Conservation (phyloP, 805 yeast species). For the Metschnikowia henanensis region DNA sequence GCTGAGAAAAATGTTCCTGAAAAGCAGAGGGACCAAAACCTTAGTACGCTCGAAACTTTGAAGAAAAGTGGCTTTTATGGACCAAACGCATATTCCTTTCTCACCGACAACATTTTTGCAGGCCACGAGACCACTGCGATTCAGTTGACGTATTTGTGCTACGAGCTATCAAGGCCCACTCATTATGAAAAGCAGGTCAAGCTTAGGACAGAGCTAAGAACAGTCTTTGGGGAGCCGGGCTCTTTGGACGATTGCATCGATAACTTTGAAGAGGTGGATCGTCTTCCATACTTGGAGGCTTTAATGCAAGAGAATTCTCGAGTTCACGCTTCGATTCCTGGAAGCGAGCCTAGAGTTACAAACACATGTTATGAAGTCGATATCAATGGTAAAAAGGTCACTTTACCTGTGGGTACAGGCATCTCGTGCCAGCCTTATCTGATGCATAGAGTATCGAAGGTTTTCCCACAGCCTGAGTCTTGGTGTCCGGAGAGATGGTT, state of each 20-base stretch:
- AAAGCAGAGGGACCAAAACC: constrained; percentile 18
- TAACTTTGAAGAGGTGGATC: constrained; percentile 47
- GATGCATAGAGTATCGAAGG: constrained; percentile 49
- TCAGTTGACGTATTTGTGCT: constrained; percentile 53
- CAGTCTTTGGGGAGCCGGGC: constrained; percentile 32
- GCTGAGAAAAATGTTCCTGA: constrained; percentile 36
- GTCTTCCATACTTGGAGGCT: constrained; percentile 58
- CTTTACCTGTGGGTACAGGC: constrained; percentile 52
- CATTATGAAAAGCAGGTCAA: constrained; percentile 45
- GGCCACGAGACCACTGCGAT: constrained; percentile 65
- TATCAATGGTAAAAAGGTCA: constrained; percentile 11
- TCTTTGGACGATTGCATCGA: constrained; percentile 20
- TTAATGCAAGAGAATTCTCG: constrained; percentile 60
- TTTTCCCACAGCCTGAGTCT: constrained; percentile 51
- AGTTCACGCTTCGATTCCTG: constrained; percentile 71
- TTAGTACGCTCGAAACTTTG: constrained; percentile 36
- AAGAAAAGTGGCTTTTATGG: constrained; percentile 33
- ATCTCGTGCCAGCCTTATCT: constrained; percentile 70
- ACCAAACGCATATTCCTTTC: constrained; percentile 37
- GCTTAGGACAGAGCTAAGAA: constrained; percentile 47
- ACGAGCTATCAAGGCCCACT: constrained; percentile 55
- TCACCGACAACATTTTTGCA: constrained; percentile 67
- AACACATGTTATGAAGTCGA: constrained; percentile 30
- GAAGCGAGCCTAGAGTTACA: constrained; percentile 61
- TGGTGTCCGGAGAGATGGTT: constrained; percentile 71